Evolutionary conservation across 2,329 filamentous ascomycete genomes (phyloP), one percentile per base, ranked within the genome.

Genomic region (Nannizzia gypsea): DNA sequence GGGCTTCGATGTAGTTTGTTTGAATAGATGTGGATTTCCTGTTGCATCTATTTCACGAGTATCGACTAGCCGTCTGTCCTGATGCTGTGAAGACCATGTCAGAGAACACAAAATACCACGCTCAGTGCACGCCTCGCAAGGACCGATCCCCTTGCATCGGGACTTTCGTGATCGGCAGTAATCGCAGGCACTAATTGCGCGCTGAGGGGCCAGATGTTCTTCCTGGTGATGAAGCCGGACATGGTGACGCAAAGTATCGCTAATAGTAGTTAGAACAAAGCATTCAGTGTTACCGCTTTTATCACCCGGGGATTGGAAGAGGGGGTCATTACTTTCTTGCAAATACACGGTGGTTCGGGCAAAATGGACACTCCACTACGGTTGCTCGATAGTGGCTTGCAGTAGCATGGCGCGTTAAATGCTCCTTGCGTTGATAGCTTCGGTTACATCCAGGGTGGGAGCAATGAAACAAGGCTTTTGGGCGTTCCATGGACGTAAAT

Each of bases 201-300:
- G 65, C 4, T 48, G 48, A 1, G 36, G 52, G 3, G 60, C 61
- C 6, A 58, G 13, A 9, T 66, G 60, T 8, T 36, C 59, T 40
- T 58, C 57, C 6, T 60, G 50, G 24, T 69, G 67, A n/a, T 59
- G 56, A 31, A 60, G 56, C 13, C 54, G 60, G 2, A 67, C 24
- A 60, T 70, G 68, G 15, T 67, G 67, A n/a, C 66, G 67, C 17
- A 70, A 64, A 8, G 66, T 68, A 50, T 69, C 68, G 61, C 68
- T 59, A 22, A 57, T 1, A 40, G 15, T 15, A 57, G 34, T 57
- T 11, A 59, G 40, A 3, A 6, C 28, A 26, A 50, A 6, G 9
- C 44, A 48, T 5, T 4, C 17, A 59, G n/a, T n/a, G n/a, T n/a
- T n/a, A n/a, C n/a, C n/a, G n/a, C n/a, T n/a, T n/a, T n/a, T n/a